Evolutionary conservation across 129 eudicot species (phyloP).

Genomic region (Flaveria brownii): DNA sequence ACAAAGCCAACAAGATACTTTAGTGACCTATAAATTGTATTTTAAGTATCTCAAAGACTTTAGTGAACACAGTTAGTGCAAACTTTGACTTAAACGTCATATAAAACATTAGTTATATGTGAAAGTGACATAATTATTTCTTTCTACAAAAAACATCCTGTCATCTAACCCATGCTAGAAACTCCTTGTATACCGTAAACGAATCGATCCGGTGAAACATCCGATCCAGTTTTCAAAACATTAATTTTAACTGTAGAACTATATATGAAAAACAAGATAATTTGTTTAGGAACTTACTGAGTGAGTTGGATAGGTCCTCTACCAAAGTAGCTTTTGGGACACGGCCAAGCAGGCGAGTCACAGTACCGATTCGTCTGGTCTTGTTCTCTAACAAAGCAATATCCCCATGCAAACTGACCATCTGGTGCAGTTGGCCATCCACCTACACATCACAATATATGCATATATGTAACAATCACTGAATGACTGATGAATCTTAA

Average conservation of each 20-base stretch:
- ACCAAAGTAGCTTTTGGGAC: conserved; percentile 46
- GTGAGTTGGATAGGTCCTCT: conserved; percentile 64
- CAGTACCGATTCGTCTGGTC: conserved; percentile 29
- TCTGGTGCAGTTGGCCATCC: conserved; percentile 61
- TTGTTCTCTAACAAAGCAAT: conserved; percentile 48
- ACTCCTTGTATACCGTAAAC: no score
- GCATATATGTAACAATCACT: no score
- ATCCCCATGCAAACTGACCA: conserved; percentile 69
- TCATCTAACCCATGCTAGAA: background rate
- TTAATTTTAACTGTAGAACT: no score
- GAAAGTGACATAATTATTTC: background rate
- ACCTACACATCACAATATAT: conserved; percentile 8
- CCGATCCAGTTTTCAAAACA: no score
- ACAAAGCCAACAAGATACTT: background rate
- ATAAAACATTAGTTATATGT: background rate
- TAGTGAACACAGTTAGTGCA: background rate
- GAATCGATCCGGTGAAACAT: no score
- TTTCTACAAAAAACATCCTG: background rate
- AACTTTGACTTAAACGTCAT: background rate
- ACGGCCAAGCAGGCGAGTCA: conserved; percentile 36
- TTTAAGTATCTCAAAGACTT: background rate
- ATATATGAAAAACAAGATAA: background rate
- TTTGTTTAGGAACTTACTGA: conserved; percentile 39
- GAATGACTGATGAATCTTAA: no score
- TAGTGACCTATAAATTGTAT: background rate